Evolutionary conservation across 2,329 filamentous ascomycete genomes (phyloP).

Genomic region (Sporothrix phasma): DNA sequence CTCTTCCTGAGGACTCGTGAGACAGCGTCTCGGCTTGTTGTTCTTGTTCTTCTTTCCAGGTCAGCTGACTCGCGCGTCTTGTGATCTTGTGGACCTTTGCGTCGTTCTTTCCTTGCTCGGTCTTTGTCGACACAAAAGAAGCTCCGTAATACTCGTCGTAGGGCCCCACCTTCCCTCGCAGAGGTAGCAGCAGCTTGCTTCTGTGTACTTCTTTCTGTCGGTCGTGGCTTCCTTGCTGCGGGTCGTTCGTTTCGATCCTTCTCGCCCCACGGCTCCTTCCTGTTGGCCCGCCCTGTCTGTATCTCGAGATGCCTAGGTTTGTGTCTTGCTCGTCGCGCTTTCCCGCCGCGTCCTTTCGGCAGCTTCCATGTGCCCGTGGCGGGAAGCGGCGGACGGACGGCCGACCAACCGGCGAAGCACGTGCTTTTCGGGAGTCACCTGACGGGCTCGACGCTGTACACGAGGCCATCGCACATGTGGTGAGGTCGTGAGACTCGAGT

Average conservation of each 20-base stretch:
- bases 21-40: no score
- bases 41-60: background rate
- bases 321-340: background rate
- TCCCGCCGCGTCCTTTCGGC: background rate
- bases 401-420: background rate
- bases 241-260: background rate
- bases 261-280: background rate
- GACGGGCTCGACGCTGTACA: background rate
- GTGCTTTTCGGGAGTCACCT: background rate
- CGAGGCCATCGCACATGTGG: no score
- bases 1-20: no score
- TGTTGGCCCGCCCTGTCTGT: background rate
- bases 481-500: no score
- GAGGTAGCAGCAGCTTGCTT: background rate
- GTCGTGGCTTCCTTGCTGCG: background rate
- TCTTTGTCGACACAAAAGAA: background rate
- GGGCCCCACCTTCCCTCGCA: background rate
- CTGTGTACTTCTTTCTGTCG: background rate
- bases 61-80: slow-evolving; percentile 1
- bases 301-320: no score
- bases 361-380: slow-evolving; percentile 6
- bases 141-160: background rate
- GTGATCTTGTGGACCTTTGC: background rate
- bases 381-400: background rate
- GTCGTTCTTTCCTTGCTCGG: background rate